phyloP scores from a whole-genome alignment of 805 yeast species.

The Yamadazyma kitorensis region DNA sequence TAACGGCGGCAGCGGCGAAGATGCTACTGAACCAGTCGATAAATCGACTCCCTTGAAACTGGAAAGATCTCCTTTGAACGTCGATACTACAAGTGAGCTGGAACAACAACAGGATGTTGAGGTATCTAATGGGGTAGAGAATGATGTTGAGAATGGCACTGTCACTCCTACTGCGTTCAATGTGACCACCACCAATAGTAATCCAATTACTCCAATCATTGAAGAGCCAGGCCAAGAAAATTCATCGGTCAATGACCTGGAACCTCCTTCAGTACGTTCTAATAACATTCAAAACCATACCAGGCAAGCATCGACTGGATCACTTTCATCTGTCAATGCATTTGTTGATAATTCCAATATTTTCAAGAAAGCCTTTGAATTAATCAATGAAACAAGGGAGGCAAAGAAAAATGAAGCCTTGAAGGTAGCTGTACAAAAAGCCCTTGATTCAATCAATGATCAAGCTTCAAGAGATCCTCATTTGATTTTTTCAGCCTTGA shows the following conservation, averaged over 20 bases:
- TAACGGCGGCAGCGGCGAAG: too few relatives aligned
- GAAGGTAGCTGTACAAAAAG: conserved; percentile 35
- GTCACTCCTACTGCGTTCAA: too few relatives aligned
- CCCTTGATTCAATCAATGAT: conserved; percentile 40
- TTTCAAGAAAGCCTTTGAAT: conserved; percentile 56
- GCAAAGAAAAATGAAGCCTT: conserved; percentile 49
- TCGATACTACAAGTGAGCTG: too few relatives aligned
- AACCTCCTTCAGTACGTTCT: conserved; percentile 7
- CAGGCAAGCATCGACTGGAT: conserved; percentile 16
- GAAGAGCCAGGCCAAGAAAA: conserved; percentile 10
- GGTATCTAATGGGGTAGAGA: too few relatives aligned
- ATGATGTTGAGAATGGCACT: too few relatives aligned
- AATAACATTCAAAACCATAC: conserved; percentile 5
- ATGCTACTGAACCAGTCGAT: neutral
- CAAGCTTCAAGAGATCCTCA: conserved; percentile 42
- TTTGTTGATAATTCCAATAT: conserved; percentile 23
- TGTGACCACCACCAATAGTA: too few relatives aligned
- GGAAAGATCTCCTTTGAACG: too few relatives aligned
- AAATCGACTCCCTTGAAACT: neutral
- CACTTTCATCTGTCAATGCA: conserved; percentile 15
- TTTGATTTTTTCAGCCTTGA: conserved; percentile 74
- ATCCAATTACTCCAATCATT: conserved; percentile 9
- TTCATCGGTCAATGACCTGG: conserved; percentile 3
- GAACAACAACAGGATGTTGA: too few relatives aligned
- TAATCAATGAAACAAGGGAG: conserved; percentile 58